phyloP scores from a whole-genome alignment of 305 asterid genomes.

The Fraxinus latifolia region DNA sequence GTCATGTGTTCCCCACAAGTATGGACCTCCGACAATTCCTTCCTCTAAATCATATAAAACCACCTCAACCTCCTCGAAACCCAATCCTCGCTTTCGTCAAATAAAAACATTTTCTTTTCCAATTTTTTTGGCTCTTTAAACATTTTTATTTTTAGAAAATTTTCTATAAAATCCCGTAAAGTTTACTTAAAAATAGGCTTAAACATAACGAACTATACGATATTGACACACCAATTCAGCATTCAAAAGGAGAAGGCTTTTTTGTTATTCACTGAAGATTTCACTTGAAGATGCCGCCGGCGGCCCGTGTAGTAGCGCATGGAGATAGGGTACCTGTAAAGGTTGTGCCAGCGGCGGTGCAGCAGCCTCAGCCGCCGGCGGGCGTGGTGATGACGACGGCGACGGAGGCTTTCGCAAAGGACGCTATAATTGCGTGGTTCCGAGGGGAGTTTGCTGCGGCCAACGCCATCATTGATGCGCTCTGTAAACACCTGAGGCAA shows the following conservation, averaged over 20 bases:
- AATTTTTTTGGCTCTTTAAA: constrained; percentile 20
- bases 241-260: constrained; percentile 14
- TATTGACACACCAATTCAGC: constrained; percentile 19
- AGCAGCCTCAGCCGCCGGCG: constrained; percentile 41
- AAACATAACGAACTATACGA: constrained; percentile 14
- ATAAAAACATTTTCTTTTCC: neutral
- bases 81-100: constrained; percentile 51
- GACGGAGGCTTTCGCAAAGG: constrained; percentile 72
- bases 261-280: constrained; percentile 2
- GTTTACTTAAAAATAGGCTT: constrained; percentile 19
- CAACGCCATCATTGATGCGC: constrained; percentile 87
- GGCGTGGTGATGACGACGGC: constrained; percentile 34
- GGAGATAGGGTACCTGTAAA: constrained; percentile 45
- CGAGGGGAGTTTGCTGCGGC: constrained; percentile 98
- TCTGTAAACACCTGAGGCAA: constrained; percentile 72
- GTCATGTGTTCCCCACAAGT: constrained; percentile 28
- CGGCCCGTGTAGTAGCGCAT: constrained; percentile 55
- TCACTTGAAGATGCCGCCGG: constrained; percentile 68
- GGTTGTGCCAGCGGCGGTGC: constrained; percentile 40
- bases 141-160: neutral
- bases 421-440: constrained; percentile 87
- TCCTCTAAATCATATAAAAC: constrained; percentile 30
- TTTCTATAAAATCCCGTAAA: constrained; percentile 7
- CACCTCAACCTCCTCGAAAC: constrained; percentile 31
- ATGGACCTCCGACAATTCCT: constrained; percentile 36